Evolutionary conservation across 2,329 filamentous ascomycete genomes (phyloP).

Genomic region (Fusarium drepaniforme): DNA sequence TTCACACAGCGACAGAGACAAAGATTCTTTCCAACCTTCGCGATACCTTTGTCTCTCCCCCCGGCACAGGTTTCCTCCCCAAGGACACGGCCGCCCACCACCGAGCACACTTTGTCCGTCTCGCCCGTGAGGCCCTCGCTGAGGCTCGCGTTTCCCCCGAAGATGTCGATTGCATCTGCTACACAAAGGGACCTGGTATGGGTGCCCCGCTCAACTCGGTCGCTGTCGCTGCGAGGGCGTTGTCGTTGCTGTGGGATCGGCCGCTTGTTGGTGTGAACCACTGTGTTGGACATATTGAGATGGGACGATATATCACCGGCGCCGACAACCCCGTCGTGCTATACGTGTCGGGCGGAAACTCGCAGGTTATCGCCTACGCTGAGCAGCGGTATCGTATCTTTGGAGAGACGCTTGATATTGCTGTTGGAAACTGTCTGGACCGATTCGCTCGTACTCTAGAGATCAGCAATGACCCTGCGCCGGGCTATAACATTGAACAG

Average conservation of each 20-base stretch:
- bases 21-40: conserved; percentile 91
- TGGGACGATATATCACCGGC: conserved; percentile 93
- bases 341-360: conserved; percentile 96
- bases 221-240: conserved; percentile 84
- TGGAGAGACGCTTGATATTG: conserved; percentile 96
- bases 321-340: conserved; percentile 93
- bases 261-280: conserved; percentile 97
- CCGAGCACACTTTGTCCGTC: conserved; percentile 82
- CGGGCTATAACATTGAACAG: conserved; percentile 98
- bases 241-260: conserved; percentile 87
- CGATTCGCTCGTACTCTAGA: conserved; percentile 91
- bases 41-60: conserved; percentile 92
- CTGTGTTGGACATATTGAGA: conserved; percentile 98
- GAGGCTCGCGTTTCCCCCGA: conserved; percentile 71
- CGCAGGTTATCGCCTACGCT: conserved; percentile 97
- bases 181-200: conserved; percentile 96
- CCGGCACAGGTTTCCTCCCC: conserved; percentile 93
- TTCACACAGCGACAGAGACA: conserved; percentile 71
- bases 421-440: conserved; percentile 97
- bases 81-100: conserved; percentile 97
- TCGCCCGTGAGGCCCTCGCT: conserved; percentile 84
- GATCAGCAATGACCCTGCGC: conserved; percentile 96
- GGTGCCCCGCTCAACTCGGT: conserved; percentile 91
- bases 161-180: conserved; percentile 93
- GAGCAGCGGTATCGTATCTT: conserved; percentile 97